Evolutionary conservation across 495 filamentous ascomycete genomes (phyloP), one percentile per base, ranked within the genome.

Genomic region (Podospora bellae-mahoneyi): DNA sequence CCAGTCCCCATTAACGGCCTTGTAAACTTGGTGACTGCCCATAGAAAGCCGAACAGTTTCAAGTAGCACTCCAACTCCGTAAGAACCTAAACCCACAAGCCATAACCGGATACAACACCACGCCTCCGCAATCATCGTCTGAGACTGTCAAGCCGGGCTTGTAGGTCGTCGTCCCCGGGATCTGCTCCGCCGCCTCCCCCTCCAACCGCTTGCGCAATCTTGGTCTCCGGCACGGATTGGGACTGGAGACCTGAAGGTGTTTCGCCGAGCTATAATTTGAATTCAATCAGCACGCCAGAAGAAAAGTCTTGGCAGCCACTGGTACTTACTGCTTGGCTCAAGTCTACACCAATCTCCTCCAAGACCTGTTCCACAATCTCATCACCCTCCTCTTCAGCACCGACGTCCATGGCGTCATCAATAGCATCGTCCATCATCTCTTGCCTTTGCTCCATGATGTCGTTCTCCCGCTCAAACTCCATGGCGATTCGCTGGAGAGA

Each of bases 391-490:
- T 92, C 93, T 69, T 93, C 91, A 65, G 95, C 88, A 64, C 95
- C 94, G 32, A 97, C 84, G 18, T 96, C 95, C 62, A 94, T 98
- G 54, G 93, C 95, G 76, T 99, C 96, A 78, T 99, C 96, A 62
- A 98, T 96, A n/a, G 92, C 95, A 80, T 98, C 96, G 75, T 97
- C 95, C 96, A 99, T 97, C 92, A 98, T 98, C 75, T 99, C 95
- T 81, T 98, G 93, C 68, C 95, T 86, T 80, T 98, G 92, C 77
- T 99, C 95, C 95, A 99, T 99, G 63, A 98, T 92, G 72, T 97
- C 95, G 78, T 97, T 99, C 81, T 99, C 96, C 70, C 91, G 89
- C 82, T 99, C 96, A 72, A 99, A 99, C 76, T 99, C 95, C 94
- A 98, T 98, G 4, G 95, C 94, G 76, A 99, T 98, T 63, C 96